Evolutionary conservation across 228 moss, liverwort and hornwort genomes (phyloP).

Genomic region (Sphagnum magellanicum): DNA sequence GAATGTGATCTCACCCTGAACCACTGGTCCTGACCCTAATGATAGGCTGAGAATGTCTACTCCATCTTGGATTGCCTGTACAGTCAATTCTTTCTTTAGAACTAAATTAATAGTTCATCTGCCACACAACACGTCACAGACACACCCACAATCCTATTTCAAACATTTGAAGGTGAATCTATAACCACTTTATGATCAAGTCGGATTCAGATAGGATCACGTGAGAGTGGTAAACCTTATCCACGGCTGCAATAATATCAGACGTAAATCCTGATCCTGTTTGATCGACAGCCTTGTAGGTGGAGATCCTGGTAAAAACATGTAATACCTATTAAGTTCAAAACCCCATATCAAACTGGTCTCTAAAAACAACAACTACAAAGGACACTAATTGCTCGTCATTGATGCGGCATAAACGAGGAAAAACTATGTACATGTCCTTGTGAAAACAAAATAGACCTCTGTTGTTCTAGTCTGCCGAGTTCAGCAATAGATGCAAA

Average conservation of each 20-base stretch:
- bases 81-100: background rate
- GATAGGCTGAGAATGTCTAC: constrained; percentile 47
- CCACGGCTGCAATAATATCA: constrained; percentile 43
- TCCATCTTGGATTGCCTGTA: constrained; percentile 33
- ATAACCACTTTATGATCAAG: background rate
- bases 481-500: too few species aligned
- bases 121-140: background rate
- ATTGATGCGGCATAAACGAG: too few species aligned
- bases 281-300: constrained; percentile 42
- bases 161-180: background rate
- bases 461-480: background rate
- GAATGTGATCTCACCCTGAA: constrained; percentile 22
- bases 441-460: background rate
- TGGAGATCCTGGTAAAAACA: constrained; percentile 20
- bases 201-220: background rate
- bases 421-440: background rate
- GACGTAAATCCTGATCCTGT: constrained; percentile 27
- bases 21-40: constrained; percentile 16
- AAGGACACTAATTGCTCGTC: background rate
- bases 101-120: background rate
- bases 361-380: background rate
- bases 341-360: background rate
- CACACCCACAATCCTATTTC: background rate
- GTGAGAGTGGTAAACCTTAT: constrained; percentile 22
- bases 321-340: background rate